Evolutionary conservation across 805 yeast genomes (phyloP), one percentile per base, ranked within the genome.

Genomic region (Candida railenensis): DNA sequence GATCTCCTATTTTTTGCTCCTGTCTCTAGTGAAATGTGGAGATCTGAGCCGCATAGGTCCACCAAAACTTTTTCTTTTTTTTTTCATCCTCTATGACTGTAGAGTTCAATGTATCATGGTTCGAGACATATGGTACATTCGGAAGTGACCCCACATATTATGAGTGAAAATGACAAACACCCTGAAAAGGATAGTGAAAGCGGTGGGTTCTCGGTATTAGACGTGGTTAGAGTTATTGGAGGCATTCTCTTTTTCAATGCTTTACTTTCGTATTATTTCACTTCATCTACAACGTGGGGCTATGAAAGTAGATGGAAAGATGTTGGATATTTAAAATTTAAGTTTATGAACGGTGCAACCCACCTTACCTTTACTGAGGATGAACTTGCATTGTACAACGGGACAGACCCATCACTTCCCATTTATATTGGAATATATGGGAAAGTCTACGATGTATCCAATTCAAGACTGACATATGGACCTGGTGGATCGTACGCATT

Each of bases 241-340:
- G 85, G 85, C 0, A 2, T 79, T 1, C 49, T 82, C 2, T 49
- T 78, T 4, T 43, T 80, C 18, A 79, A 76, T 53, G 68, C 78
- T 7, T 15, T 76, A 1, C 53, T 77, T 2, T 83, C 88, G 1
- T 83, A 79, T 65, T 73, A 74, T 67, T 69, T 82, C 49, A 85
- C 90, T 0, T 73, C 77, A 1, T 60, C 85, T 0, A 46, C 76
- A 2, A 70, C 80, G 1, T 85, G 89, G 89, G 86, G 87, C 4
- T 74, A 77, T 56, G 60, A 71, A 2, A 84, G 86, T 1, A 71
- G 71, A 51, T 74, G 74, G 66, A 48, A 74, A 14, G 71, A 79
- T 55, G 61, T 67, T 2, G 48, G 70, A 4, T 85, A 73, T 53
- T 56, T 75, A 40, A 50, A 59, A 40, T 61, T 65, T 41, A 49